Percentiles rank a stretch among this genome's conserved stretches.
phyloP scores from a whole-genome alignment of 2,329 filamentous ascomycete species.

The Pseudogymnoascus sp. region DNA sequence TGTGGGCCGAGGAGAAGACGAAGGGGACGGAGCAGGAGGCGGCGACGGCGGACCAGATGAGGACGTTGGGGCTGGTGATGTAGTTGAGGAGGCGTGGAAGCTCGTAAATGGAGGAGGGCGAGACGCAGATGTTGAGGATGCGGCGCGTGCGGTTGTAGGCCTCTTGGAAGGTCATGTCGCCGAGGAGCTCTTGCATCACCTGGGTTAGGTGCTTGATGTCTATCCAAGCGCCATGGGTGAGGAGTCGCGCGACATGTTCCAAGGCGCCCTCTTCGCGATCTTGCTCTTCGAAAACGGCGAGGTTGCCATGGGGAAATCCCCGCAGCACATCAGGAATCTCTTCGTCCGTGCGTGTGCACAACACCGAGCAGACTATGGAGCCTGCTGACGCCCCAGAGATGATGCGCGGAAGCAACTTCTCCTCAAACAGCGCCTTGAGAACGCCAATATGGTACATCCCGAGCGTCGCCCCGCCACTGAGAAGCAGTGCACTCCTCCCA shows the following conservation, averaged over 20 bases:
- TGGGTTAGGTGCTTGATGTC: slow-evolving; percentile 74
- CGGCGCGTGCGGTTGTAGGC: slow-evolving; percentile 89
- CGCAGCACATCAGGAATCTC: slow-evolving; percentile 51
- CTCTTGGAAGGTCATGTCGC: slow-evolving; percentile 90
- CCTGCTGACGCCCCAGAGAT: slow-evolving; percentile 62
- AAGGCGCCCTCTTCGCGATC: slow-evolving; percentile 54
- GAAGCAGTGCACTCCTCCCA: slow-evolving; percentile 55
- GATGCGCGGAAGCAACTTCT: slow-evolving; percentile 54
- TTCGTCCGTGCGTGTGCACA: slow-evolving; percentile 55
- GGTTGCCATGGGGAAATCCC: slow-evolving; percentile 52
- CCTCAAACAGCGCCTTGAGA: slow-evolving; percentile 56
- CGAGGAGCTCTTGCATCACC: slow-evolving; percentile 73
- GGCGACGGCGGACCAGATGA: slow-evolving; percentile 95
- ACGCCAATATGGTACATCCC: slow-evolving; percentile 68
- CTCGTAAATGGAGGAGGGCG: slow-evolving; percentile 78
- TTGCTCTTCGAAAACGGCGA: slow-evolving; percentile 54
- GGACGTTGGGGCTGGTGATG: slow-evolving; percentile 83
- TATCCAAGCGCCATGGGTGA: slow-evolving; percentile 77
- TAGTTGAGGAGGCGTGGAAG: slow-evolving; percentile 84
- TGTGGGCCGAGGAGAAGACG: slow-evolving; percentile 68
- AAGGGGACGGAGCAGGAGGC: slow-evolving; percentile 89
- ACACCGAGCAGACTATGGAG: slow-evolving; percentile 58
- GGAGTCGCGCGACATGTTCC: slow-evolving; percentile 59
- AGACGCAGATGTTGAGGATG: slow-evolving; percentile 91
- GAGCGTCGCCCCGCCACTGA: slow-evolving; percentile 63